phyloP scores from a whole-genome alignment of 2,329 filamentous ascomycete genomes.

The Seiridium cupressi region DNA sequence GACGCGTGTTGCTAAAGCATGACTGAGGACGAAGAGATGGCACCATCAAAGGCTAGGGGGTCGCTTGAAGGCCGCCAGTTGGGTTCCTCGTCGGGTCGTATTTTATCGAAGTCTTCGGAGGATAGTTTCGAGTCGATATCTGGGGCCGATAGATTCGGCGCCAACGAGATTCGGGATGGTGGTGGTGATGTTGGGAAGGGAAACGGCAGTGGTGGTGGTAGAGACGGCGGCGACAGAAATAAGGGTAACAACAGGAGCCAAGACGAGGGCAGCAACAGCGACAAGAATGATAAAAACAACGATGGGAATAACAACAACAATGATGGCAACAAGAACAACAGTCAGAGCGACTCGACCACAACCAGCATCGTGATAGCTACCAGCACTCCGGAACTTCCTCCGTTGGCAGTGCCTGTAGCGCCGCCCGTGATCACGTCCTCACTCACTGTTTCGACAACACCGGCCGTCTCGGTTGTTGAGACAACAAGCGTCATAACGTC shows the following conservation, averaged over 20 bases:
- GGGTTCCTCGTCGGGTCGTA: neutral
- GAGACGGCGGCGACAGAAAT: neutral
- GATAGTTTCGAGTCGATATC: neutral
- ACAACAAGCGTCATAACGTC: neutral
- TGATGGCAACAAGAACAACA: neutral
- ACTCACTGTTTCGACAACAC: neutral
- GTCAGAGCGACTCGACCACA: neutral
- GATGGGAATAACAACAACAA: neutral
- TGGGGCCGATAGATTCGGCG: neutral
- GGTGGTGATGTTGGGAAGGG: neutral
- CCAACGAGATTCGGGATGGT: slow-evolving; percentile 8
- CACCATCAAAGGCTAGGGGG: slow-evolving; percentile 2
- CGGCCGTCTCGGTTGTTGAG: neutral
- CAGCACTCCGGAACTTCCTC: neutral
- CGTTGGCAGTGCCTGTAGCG: neutral
- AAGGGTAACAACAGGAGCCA: neutral
- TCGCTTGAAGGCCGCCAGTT: neutral
- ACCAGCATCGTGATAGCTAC: neutral
- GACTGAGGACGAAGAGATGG: slow-evolving; percentile 6
- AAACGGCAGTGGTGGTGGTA: neutral
- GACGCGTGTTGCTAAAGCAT: slow-evolving; percentile 6
- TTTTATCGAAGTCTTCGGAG: neutral
- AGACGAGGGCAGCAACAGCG: neutral
- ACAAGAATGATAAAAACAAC: neutral
- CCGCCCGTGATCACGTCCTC: neutral